These are phyloP conservation scores for Suillus hirtellus DNA, from an alignment of 768 basidiomycete genomes.

Conservation along the genomic window DNA sequence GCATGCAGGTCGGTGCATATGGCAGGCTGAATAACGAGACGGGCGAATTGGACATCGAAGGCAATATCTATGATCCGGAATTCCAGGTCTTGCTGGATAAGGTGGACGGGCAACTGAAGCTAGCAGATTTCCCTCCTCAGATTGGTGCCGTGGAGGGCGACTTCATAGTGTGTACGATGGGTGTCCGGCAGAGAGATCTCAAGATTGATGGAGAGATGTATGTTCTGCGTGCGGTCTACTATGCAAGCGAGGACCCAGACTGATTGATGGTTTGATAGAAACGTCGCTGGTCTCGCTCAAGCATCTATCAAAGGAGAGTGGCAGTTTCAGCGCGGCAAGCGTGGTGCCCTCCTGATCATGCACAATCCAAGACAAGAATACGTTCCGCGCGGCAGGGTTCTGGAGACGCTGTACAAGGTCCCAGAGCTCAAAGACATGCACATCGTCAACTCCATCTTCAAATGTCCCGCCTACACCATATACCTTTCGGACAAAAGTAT, in stretches of 20 bases:
- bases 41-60: slow-evolving; percentile 18
- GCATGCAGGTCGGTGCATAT: slow-evolving; percentile 30
- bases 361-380: slow-evolving; percentile 22
- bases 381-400: slow-evolving; percentile 15
- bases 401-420: slow-evolving; percentile 21
- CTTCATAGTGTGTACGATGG: slow-evolving; percentile 22
- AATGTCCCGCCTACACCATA: slow-evolving; percentile 30
- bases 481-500: slow-evolving; percentile 24
- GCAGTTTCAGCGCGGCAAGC: slow-evolving; percentile 23
- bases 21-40: slow-evolving; percentile 22
- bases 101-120: not conserved
- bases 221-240: not conserved
- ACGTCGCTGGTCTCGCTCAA: slow-evolving; percentile 18
- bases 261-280: not conserved
- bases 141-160: slow-evolving; percentile 16
- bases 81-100: slow-evolving; percentile 14
- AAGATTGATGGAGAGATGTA: slow-evolving; percentile 4
- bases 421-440: slow-evolving; percentile 21
- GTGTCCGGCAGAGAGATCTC: slow-evolving; percentile 20
- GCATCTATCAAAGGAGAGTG: slow-evolving; percentile 32
- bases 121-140: slow-evolving; percentile 9
- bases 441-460: slow-evolving; percentile 26
- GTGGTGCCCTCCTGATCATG: slow-evolving; percentile 33
- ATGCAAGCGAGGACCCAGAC: not conserved
- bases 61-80: slow-evolving; percentile 28